phyloP scores from a whole-genome alignment of 768 basidiomycete species.

The Xerocomellus dryophilus region DNA sequence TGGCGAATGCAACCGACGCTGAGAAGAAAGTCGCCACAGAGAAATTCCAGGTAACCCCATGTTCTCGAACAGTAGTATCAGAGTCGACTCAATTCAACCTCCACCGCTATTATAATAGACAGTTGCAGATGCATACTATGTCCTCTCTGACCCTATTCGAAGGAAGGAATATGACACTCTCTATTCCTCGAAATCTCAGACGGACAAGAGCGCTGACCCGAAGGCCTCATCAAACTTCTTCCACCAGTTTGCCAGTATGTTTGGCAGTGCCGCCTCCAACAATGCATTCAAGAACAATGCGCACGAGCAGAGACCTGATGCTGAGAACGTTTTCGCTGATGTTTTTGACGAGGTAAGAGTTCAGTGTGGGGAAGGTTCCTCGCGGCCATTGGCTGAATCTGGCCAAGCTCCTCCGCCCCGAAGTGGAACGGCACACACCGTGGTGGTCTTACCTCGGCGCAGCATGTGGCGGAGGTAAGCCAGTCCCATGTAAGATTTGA shows the following conservation, averaged over 20 bases:
- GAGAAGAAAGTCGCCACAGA: slow-evolving; percentile 79
- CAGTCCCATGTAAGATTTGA: slow-evolving; percentile 8
- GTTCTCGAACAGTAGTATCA: neutral
- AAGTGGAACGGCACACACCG: slow-evolving; percentile 66
- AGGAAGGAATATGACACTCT: slow-evolving; percentile 70
- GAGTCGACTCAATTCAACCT: neutral
- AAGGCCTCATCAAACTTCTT: slow-evolving; percentile 74
- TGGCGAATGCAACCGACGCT: slow-evolving; percentile 63
- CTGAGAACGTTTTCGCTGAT: slow-evolving; percentile 81
- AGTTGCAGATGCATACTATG: slow-evolving; percentile 93
- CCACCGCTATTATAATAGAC: slow-evolving; percentile 37
- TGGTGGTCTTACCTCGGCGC: slow-evolving; percentile 78
- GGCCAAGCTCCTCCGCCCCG: slow-evolving; percentile 69
- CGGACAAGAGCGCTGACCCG: slow-evolving; percentile 59
- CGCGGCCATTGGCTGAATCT: neutral
- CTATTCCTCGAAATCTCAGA: slow-evolving; percentile 50
- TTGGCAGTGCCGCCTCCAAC: slow-evolving; percentile 41
- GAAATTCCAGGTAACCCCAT: slow-evolving; percentile 65
- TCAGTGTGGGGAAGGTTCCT: neutral
- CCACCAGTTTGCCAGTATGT: slow-evolving; percentile 69
- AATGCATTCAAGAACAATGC: slow-evolving; percentile 31
- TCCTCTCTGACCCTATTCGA: slow-evolving; percentile 75
- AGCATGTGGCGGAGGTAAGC: slow-evolving; percentile 59
- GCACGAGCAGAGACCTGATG: slow-evolving; percentile 57
- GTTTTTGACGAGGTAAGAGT: slow-evolving; percentile 82